Base-by-base conservation (phyloP, 176 grass and related monocot species). In the Ananas comosus region DNA sequence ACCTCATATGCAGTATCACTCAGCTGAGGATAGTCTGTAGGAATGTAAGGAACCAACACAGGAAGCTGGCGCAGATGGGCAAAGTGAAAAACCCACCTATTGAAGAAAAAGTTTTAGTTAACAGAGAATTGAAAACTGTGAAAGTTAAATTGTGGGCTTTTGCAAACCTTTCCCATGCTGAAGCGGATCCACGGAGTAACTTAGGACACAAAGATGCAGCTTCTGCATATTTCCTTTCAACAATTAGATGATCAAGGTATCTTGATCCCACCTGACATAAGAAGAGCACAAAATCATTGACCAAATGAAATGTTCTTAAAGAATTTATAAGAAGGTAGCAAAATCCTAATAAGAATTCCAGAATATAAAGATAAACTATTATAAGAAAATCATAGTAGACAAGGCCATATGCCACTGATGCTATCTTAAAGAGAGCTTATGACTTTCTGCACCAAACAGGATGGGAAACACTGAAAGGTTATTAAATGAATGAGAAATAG, bases 1-100 rank as follows among this genome's bases (percentile, higher is more conserved):
- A 97, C 93, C 93, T 99, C 89, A 82, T 99, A 99, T 50, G 87
- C 82, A 58, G 89, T 99, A 88, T 99, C 87, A 88, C 85, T 90
- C 51, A 99, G 80, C 42, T 71, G 86, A 72, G 89, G 94, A 83
- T 99, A 88, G 81, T 88, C 94, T 73, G 67, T 93, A 77, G 94
- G 94, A 63, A 99, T 99, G 78, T 91, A 91, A 54, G 94, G 89
- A 76, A 99, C 90, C 67, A 99, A 89, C 77, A 90, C 84, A 71
- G 89, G 82, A 88, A 99, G 89, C 73, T 93, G 94, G 70, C 89
- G 87, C 58, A 99, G 89, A 81, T 93, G 87, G 64, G 89, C 94
- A 85, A 99, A 99, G 78, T 93, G 87, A 74, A 93, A 99, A 68
- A 99, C 84, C 94, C 94, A 99, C 72, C 94, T 99, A 68, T 70